Evolutionary conservation across 208 protist species (phyloP), one percentile per base, ranked within the genome.

Genomic region (Kentomonas sorsogonicus): DNA sequence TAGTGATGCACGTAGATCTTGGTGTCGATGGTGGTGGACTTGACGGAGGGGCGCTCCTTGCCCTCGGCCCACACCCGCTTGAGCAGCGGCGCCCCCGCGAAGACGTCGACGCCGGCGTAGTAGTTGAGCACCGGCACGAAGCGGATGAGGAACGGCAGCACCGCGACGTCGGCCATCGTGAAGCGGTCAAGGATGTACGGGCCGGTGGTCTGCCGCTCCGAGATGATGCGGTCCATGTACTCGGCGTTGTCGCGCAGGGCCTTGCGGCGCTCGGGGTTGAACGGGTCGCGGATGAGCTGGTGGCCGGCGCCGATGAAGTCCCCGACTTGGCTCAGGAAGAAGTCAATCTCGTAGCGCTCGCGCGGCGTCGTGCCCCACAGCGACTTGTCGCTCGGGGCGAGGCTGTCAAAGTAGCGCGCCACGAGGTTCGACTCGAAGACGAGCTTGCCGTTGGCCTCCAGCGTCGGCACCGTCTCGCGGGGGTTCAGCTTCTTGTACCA

Each of bases 401-500:
- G 66, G 52, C 60, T 66, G 58, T 89, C 81, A 43, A 93, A 36
- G 70, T 93, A 93, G 65, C 74, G 52, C 29, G 72, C 63, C 54
- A 93, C 85, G 27, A 88, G 70, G 45, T 74, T 67, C 1, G 85
- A 93, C 68, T 93, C 81, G 41, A 72, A 72, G 26, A 93, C 61
- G 33, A 73, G 27, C 34, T 71, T 67, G 60, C 66, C 73, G 60
- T 79, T 60, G 36, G 86, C 66, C 67, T 85, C 57, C 39, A 93
- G 68, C 15, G 66, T 76, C 20, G 85, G 85, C 18, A 93, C 79
- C 33, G 79, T 89, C 63, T 78, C 77, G 33, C 69, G 59, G 34
- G 81, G 81, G 69, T 93, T 89, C 33, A 89, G 58, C 56, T 79
- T 61, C 62, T 77, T 77, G 72, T 88, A 93, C 81, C 80, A 93